Base-by-base conservation (phyloP, 23 red algal species). In the Agarophyton chilense region DNA sequence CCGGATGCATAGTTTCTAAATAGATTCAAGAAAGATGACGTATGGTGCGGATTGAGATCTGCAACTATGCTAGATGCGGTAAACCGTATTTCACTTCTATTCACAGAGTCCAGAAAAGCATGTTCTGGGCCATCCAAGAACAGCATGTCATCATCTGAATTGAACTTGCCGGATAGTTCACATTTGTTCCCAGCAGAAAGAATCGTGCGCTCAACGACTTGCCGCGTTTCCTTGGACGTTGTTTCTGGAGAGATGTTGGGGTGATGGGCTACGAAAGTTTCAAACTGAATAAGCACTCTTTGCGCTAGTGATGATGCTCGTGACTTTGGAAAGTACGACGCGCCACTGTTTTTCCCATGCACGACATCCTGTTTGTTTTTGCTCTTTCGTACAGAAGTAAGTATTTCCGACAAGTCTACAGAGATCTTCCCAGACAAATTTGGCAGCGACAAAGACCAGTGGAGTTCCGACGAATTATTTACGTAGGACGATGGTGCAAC, bases 21-120 rank as follows among this genome's bases (percentile, higher is more conserved):
- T 28, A 89, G 16, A 47, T 63, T 89, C 32, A 89, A 56, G 47
- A 89, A 28, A 11, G 73, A 49, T 63, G 71, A 55, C 11, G 71
- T 52, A 44, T 89, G 85, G 74, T 89, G 85, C 38, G 85, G 85
- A 62, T 89, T 89, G 18, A 89, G 52, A 47, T 89, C 85, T 25
- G 78, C 18, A 40, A 67, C 60, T 44, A 78, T 0, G n/a, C 63
- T 74, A 13, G 70, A 78, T 16, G 85, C 71, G 26, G 52, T 79
- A 1, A 78, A 89, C 6, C 42, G 53, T 17, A 89, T 78, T 47
- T 89, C 85, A 34, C 61, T 78, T 21, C 36, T 67, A 64, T 89
- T 77, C 31, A 89, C 68, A 12, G 85, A 60, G 35, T 89, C 85
- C 4, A 89, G 73, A 89, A 89, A 89, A 31, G 70, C 51, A 31